Percentiles rank a stretch among this genome's conserved stretches.
phyloP scores from a whole-genome alignment of 192 early-diverging fungal genomes.

The Rhizophagus clarus region DNA sequence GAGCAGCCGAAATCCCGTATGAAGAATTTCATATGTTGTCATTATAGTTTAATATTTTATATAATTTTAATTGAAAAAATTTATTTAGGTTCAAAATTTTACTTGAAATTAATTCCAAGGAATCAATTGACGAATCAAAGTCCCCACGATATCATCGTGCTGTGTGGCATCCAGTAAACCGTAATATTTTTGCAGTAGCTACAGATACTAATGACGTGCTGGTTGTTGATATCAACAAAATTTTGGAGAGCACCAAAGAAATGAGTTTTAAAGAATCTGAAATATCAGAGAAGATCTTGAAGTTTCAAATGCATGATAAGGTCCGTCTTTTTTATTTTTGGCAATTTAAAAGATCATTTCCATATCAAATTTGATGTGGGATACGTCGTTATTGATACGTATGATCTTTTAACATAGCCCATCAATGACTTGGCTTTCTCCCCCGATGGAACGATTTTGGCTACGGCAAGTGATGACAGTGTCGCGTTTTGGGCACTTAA shows the following conservation, averaged over 20 bases:
- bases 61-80: neutral
- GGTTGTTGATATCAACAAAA: slow-evolving; percentile 34
- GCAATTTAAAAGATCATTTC: neutral
- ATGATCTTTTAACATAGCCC: slow-evolving; percentile 32
- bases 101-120: slow-evolving; percentile 41
- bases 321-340: slow-evolving; percentile 21
- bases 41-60: slow-evolving; percentile 12
- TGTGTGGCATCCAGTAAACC: slow-evolving; percentile 43
- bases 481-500: slow-evolving; percentile 41
- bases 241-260: slow-evolving; percentile 29
- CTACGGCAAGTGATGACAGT: slow-evolving; percentile 44
- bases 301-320: slow-evolving; percentile 41
- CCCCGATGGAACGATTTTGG: slow-evolving; percentile 44
- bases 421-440: slow-evolving; percentile 50
- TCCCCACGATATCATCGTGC: slow-evolving; percentile 44
- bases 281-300: slow-evolving; percentile 33
- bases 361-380: neutral
- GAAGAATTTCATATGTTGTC: neutral
- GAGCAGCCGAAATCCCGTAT: slow-evolving; percentile 33
- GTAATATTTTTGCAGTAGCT: slow-evolving; percentile 43
- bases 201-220: slow-evolving; percentile 46
- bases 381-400: neutral
- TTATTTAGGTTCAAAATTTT: slow-evolving; percentile 25
- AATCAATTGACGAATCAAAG: slow-evolving; percentile 29
- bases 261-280: slow-evolving; percentile 36